These are phyloP conservation scores for Leccinum obscurum DNA, from an alignment of 768 basidiomycete genomes.

Conservation along the genomic window DNA sequence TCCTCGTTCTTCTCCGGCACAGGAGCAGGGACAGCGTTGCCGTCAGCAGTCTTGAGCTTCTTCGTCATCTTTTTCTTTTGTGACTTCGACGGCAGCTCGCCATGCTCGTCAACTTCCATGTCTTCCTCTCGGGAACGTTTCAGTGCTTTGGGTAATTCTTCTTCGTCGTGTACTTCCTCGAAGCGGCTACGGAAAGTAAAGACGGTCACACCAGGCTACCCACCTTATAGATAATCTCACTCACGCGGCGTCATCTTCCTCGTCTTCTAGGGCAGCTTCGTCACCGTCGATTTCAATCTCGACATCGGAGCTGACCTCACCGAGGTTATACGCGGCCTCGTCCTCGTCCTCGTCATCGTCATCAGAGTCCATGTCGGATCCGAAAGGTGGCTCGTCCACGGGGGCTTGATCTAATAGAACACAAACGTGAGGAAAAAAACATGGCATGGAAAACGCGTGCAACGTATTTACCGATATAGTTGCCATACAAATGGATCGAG, in stretches of 20 bases:
- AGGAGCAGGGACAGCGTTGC: conserved; percentile 39
- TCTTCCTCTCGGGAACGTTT: conserved; percentile 76
- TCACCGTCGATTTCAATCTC: conserved; percentile 72
- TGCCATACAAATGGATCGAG: conserved; percentile 77
- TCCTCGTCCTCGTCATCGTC: conserved; percentile 34
- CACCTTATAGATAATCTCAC: conserved; percentile 26
- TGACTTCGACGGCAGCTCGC: conserved; percentile 47
- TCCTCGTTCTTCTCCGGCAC: conserved; percentile 25
- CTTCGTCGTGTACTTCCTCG: conserved; percentile 58
- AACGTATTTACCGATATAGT: conserved; percentile 66
- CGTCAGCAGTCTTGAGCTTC: conserved; percentile 69
- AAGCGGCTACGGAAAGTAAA: conserved; percentile 49
- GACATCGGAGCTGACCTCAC: conserved; percentile 80
- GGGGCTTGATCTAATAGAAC: conserved; percentile 24
- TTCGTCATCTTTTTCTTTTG: conserved; percentile 64
- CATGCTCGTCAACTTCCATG: conserved; percentile 39
- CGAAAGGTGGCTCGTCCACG: conserved; percentile 41
- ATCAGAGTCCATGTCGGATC: conserved; percentile 48
- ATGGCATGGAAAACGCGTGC: background rate
- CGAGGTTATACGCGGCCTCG: conserved; percentile 59
- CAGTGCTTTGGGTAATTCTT: conserved; percentile 39
- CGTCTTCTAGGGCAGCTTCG: conserved; percentile 53
- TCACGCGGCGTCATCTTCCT: conserved; percentile 40
- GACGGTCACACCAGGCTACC: background rate
- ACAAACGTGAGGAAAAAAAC: conserved; percentile 2